Percentiles rank a stretch among this genome's conserved stretches.
Conservation (phyloP, 495 filamentous ascomycete species). For the Talaromyces thailandensis region DNA sequence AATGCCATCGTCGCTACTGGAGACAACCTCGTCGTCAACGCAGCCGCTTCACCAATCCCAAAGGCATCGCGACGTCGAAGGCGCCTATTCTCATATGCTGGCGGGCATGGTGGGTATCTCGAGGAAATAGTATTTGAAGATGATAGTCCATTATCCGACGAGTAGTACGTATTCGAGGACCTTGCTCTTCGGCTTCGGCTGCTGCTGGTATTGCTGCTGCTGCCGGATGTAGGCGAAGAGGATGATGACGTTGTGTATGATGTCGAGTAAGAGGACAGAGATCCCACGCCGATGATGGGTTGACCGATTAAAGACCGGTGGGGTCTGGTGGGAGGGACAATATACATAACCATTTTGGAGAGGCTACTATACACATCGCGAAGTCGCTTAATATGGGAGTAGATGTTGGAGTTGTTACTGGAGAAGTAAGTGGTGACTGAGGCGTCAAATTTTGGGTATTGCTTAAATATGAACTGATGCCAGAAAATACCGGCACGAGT, state of each 20-base stretch:
- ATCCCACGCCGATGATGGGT: conserved; percentile 5
- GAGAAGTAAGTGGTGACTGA: neutral
- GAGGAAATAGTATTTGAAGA: neutral
- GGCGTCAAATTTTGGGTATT: neutral
- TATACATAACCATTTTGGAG: conserved; percentile 6
- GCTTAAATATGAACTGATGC: conserved; percentile 3
- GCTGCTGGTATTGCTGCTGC: neutral
- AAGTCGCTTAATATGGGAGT: neutral
- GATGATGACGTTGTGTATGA: neutral
- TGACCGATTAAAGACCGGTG: conserved; percentile 5
- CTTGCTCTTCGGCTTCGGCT: neutral
- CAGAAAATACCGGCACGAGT: neutral
- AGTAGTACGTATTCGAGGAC: neutral
- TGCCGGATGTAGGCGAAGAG: conserved; percentile 1
- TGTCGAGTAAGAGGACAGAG: neutral
- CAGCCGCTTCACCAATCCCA: neutral
- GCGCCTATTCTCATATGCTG: neutral
- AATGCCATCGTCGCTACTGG: neutral
- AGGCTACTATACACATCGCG: neutral
- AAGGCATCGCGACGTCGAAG: neutral
- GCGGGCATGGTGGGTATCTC: neutral
- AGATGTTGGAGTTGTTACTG: neutral
- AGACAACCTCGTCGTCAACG: neutral
- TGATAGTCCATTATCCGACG: neutral
- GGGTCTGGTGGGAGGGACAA: conserved; percentile 1